Conservation (phyloP, 2,329 filamentous ascomycete species). For the Erysiphe neolycopersici region DNA sequence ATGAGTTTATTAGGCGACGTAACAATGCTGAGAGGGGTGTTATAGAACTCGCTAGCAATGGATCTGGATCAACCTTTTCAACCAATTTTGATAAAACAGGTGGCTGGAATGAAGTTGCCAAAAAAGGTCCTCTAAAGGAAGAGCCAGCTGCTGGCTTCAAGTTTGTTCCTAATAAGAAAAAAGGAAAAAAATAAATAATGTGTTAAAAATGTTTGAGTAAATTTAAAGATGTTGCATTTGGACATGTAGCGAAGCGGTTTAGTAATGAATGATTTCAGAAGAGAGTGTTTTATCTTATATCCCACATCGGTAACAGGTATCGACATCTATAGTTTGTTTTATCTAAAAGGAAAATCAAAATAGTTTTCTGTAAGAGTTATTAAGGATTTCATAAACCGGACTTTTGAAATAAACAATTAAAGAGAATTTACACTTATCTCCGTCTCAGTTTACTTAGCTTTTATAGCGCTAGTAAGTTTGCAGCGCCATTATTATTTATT, state of each 20-base stretch:
- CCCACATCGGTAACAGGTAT: neutral
- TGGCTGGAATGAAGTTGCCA: conserved; percentile 92
- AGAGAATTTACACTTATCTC: too few relatives aligned
- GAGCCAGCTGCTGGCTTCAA: conserved; percentile 36
- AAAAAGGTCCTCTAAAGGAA: conserved; percentile 42
- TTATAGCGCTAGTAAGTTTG: too few relatives aligned
- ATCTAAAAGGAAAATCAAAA: neutral
- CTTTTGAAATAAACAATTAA: too few relatives aligned
- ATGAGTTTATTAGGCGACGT: conserved; percentile 81
- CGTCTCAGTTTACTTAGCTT: too few relatives aligned
- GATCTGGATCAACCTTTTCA: conserved; percentile 20
- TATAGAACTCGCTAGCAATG: conserved; percentile 34
- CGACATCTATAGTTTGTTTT: neutral
- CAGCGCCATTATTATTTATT: too few relatives aligned
- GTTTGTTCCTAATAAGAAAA: conserved; percentile 80
- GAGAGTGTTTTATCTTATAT: neutral
- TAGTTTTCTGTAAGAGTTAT: too few relatives aligned
- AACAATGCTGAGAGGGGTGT: conserved; percentile 84
- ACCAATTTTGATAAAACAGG: conserved; percentile 23
- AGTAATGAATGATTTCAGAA: neutral
- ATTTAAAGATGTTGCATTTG: conserved; percentile 1
- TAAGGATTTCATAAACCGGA: too few relatives aligned
- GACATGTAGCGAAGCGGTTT: neutral
- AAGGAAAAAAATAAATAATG: conserved; percentile 40
- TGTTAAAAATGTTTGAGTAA: conserved; percentile 6